These are phyloP conservation scores for Xylaria sp. DNA, from an alignment of 2,329 filamentous ascomycete genomes.

Conservation along the genomic window DNA sequence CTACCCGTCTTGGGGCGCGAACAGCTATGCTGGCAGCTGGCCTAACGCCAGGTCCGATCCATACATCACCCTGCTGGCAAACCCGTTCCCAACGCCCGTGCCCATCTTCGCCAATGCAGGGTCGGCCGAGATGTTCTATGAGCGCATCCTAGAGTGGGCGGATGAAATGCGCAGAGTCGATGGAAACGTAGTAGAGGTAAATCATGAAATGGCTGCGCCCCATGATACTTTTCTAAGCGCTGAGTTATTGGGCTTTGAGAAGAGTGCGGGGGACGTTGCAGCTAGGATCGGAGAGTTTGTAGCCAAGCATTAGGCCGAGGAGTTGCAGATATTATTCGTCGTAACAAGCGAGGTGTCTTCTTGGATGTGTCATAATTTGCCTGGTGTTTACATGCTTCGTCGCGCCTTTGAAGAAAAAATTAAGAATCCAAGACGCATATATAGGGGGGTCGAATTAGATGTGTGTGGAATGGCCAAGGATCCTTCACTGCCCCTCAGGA, in stretches of 20 bases:
- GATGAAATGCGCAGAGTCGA: slow-evolving; percentile 47
- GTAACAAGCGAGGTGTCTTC: too few species aligned
- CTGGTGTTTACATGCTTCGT: too few species aligned
- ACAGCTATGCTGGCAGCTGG: slow-evolving; percentile 47
- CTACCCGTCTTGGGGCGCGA: slow-evolving; percentile 57
- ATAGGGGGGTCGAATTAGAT: too few species aligned
- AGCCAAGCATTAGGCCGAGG: neutral
- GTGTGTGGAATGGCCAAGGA: neutral
- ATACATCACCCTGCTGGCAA: slow-evolving; percentile 48
- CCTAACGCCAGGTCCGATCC: slow-evolving; percentile 41
- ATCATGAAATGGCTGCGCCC: slow-evolving; percentile 53
- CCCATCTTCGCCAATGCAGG: slow-evolving; percentile 42
- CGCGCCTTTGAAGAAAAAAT: too few species aligned
- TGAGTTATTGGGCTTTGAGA: slow-evolving; percentile 55
- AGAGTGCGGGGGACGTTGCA: slow-evolving; percentile 43
- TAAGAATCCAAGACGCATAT: too few species aligned
- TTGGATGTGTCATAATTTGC: too few species aligned
- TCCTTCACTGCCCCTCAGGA: neutral
- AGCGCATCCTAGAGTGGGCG: slow-evolving; percentile 67
- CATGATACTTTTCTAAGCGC: slow-evolving; percentile 60
- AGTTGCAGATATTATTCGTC: too few species aligned
- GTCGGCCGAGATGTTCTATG: slow-evolving; percentile 47
- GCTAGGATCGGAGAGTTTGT: slow-evolving; percentile 32
- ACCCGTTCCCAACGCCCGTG: slow-evolving; percentile 40
- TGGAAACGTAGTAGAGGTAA: slow-evolving; percentile 48